phyloP scores from a whole-genome alignment of 2,329 filamentous ascomycete genomes.

The Monilinia vaccinii-corymbosi region DNA sequence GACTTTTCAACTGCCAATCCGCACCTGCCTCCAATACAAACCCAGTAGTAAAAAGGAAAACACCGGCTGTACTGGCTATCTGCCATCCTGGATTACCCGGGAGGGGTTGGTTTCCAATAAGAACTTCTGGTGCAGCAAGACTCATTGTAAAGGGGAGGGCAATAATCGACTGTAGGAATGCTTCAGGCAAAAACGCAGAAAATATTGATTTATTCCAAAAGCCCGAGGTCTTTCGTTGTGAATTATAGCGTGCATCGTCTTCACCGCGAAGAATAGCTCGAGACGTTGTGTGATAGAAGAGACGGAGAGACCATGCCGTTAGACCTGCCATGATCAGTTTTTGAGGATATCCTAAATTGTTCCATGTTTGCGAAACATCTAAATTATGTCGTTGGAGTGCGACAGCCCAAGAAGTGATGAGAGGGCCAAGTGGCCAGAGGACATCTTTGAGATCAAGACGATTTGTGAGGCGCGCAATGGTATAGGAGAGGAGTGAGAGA shows the following conservation, averaged over 20 bases:
- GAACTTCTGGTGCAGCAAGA: background rate
- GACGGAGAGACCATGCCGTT: conserved; percentile 10
- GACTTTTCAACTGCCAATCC: conserved; percentile 10
- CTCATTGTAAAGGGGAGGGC: conserved; percentile 11
- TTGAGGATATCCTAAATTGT: conserved; percentile 9
- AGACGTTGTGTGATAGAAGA: conserved; percentile 10
- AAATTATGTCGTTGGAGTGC: conserved; percentile 11
- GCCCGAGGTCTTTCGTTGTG: background rate
- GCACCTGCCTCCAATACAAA: conserved; percentile 13
- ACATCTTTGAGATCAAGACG: conserved; percentile 12
- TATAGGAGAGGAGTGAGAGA: conserved; percentile 9
- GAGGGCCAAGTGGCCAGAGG: conserved; percentile 12
- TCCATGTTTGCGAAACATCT: conserved; percentile 4
- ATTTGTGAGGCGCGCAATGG: conserved; percentile 9
- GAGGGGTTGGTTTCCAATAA: background rate
- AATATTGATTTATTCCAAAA: conserved; percentile 12
- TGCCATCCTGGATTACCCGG: conserved; percentile 6
- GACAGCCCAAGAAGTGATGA: conserved; percentile 11
- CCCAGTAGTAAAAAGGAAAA: conserved; percentile 10
- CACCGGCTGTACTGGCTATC: conserved; percentile 6
- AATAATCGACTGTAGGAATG: conserved; percentile 11
- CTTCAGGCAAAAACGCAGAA: conserved; percentile 12
- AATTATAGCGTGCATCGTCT: conserved; percentile 13
- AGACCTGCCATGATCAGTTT: conserved; percentile 11
- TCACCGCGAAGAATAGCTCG: conserved; percentile 3